Percentiles rank a stretch among this genome's conserved stretches.
Evolutionary conservation across 306 rosid genomes (phyloP).

Genomic region (Malus asiatica): DNA sequence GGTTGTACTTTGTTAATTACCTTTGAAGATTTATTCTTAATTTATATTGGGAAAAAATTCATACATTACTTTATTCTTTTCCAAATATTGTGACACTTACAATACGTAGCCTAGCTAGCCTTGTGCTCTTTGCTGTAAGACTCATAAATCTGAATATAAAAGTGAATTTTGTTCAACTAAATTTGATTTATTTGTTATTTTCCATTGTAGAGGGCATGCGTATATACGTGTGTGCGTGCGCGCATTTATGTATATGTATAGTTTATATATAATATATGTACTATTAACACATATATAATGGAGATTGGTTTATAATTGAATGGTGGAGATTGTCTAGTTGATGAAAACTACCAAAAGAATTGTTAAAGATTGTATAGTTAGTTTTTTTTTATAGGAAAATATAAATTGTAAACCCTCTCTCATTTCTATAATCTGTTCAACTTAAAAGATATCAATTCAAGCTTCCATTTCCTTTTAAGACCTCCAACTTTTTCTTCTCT

Average conservation of each 20-base stretch:
- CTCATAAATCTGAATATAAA: neutral
- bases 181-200: neutral
- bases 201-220: neutral
- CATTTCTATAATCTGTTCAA: too few species aligned
- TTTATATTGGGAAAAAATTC: neutral
- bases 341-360: too few species aligned
- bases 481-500: too few species aligned
- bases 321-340: too few species aligned
- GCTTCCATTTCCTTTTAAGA: too few species aligned
- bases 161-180: neutral
- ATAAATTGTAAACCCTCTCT: too few species aligned
- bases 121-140: neutral
- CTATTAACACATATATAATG: too few species aligned
- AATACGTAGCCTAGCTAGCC: neutral
- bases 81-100: neutral
- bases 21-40: neutral
- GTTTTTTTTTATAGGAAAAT: too few species aligned
- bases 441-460: too few species aligned
- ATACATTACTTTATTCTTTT: neutral
- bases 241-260: neutral
- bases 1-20: neutral
- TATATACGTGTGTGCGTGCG: neutral
- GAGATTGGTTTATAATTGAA: too few species aligned
- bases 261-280: too few species aligned
- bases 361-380: too few species aligned